Evolutionary conservation across 495 filamentous ascomycete genomes (phyloP).

Genomic region (Rostrohypoxylon terebratum): DNA sequence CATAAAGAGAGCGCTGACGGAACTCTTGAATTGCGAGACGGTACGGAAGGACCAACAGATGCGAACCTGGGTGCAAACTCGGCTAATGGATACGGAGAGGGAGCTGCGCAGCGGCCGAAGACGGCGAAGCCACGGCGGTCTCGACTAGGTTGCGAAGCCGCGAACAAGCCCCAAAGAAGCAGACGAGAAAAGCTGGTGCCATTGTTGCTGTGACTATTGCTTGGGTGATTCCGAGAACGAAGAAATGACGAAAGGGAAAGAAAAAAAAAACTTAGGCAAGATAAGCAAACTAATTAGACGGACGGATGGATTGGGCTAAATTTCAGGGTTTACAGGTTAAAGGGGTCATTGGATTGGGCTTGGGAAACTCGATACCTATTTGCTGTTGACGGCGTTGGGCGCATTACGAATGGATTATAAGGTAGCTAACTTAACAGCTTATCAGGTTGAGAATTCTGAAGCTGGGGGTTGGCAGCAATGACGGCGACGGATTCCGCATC

Average conservation of each 20-base stretch:
- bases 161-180: background rate
- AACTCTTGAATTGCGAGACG: slow-evolving; percentile 72
- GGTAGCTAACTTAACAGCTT: background rate
- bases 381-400: slow-evolving; percentile 38
- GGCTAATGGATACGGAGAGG: slow-evolving; percentile 72
- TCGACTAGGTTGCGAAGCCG: slow-evolving; percentile 23
- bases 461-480: background rate
- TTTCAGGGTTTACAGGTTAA: slow-evolving; percentile 10
- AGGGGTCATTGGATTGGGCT: slow-evolving; percentile 6
- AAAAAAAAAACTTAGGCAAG: slow-evolving; percentile 27
- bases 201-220: background rate
- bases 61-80: slow-evolving; percentile 70
- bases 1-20: slow-evolving; percentile 73
- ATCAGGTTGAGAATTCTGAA: slow-evolving; percentile 6
- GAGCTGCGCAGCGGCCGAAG: slow-evolving; percentile 64
- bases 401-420: background rate
- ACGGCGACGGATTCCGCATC: background rate
- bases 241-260: slow-evolving; percentile 8
- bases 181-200: background rate
- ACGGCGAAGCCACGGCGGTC: slow-evolving; percentile 53
- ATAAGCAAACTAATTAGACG: slow-evolving; percentile 10
- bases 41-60: slow-evolving; percentile 66
- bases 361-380: slow-evolving; percentile 44
- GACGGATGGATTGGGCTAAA: background rate
- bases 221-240: slow-evolving; percentile 18